A percentile compares a stretch with the other conserved stretches of the same genome.
These are phyloP conservation scores for Heterobasidion irregulare DNA, from an alignment of 1,284 basidiomycete genomes.

Conservation along the genomic window DNA sequence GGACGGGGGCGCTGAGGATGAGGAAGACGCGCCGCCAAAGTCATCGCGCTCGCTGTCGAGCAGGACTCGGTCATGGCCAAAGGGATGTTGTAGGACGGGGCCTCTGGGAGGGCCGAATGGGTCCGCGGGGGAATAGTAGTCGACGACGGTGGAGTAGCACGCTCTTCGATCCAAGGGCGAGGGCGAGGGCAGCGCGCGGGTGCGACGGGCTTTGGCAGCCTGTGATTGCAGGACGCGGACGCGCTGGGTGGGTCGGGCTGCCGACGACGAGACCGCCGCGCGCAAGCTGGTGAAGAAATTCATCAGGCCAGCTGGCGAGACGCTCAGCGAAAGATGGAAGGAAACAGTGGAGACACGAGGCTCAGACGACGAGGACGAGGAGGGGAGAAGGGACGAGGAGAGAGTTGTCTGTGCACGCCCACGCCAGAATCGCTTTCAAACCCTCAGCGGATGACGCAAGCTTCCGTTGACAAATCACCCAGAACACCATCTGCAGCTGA, in stretches of 20 bases:
- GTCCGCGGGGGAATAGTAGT: neutral
- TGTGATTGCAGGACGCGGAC: neutral
- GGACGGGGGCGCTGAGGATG: conserved; percentile 15
- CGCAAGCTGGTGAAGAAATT: conserved; percentile 5
- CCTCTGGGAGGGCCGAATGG: neutral
- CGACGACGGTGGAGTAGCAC: conserved; percentile 6
- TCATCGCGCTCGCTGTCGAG: conserved; percentile 15
- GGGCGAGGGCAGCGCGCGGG: neutral
- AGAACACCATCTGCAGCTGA: too few species aligned
- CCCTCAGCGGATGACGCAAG: too few species aligned
- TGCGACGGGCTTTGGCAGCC: neutral
- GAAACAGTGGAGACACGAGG: neutral
- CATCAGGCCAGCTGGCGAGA: neutral
- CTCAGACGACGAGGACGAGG: neutral
- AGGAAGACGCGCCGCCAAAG: conserved; percentile 8
- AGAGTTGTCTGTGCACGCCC: neutral
- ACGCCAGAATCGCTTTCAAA: too few species aligned
- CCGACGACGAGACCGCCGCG: conserved; percentile 4
- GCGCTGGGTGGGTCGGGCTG: conserved; percentile 1
- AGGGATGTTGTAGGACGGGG: conserved; percentile 12
- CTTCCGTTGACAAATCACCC: too few species aligned
- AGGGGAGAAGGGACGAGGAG: neutral
- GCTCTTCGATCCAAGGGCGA: neutral
- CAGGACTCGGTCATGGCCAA: conserved; percentile 9
- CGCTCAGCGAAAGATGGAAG: neutral